These are phyloP conservation scores for Macadamia tetraphylla DNA, from an alignment of 164 flowering plant genomes.

Conservation along the genomic window DNA sequence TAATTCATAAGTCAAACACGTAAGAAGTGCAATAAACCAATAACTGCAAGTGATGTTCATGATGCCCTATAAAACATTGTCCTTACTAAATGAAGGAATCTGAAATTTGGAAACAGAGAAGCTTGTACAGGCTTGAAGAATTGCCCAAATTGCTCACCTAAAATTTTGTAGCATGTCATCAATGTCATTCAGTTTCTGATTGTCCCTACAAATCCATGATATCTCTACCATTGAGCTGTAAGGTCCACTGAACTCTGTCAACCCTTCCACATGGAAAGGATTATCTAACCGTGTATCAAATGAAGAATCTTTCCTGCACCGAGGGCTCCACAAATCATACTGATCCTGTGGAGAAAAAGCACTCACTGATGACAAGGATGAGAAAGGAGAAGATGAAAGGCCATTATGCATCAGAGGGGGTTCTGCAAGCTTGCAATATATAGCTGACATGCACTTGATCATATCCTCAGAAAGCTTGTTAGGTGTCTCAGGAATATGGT, in stretches of 20 bases:
- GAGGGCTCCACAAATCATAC: conserved; percentile 79
- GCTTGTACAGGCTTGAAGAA: neutral
- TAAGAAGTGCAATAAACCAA: neutral
- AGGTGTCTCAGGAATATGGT: conserved; percentile 56
- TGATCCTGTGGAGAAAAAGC: conserved; percentile 75
- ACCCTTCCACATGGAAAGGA: conserved; percentile 73
- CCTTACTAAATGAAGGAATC: neutral
- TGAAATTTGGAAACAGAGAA: neutral
- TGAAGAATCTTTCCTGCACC: conserved; percentile 58
- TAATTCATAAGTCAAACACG: neutral
- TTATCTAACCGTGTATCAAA: conserved; percentile 72
- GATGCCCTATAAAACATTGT: neutral
- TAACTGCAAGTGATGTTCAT: neutral
- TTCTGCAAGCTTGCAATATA: conserved; percentile 79
- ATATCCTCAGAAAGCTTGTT: conserved; percentile 79
- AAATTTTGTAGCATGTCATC: conserved; percentile 64
- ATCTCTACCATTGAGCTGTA: conserved; percentile 94
- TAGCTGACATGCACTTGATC: conserved; percentile 66
- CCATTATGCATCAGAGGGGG: conserved; percentile 50
- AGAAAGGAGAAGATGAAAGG: conserved; percentile 68
- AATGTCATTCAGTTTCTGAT: conserved; percentile 51
- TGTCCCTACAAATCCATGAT: conserved; percentile 58
- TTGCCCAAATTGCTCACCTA: conserved; percentile 34
- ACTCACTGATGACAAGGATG: conserved; percentile 65
- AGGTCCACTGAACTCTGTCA: conserved; percentile 85